Percentiles rank a stretch among this genome's conserved stretches.
These are phyloP conservation scores for Sporobolomyces phaffii DNA, from an alignment of 768 basidiomycete genomes.

Conservation along the genomic window DNA sequence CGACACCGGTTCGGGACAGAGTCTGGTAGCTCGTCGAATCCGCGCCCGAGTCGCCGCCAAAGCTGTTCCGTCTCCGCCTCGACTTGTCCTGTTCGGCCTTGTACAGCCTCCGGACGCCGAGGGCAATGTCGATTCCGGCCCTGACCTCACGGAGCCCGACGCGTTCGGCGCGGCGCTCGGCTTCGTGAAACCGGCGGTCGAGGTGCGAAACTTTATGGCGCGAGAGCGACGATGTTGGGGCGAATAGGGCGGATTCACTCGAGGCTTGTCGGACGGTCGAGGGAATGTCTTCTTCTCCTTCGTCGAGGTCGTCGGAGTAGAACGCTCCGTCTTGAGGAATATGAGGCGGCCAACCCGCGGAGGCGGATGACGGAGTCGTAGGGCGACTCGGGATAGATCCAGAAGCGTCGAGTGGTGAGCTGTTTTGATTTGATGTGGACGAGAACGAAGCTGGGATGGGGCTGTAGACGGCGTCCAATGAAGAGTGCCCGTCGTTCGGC, in stretches of 20 bases:
- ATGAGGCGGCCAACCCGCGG: too few relatives aligned
- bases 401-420: too few relatives aligned
- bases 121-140: conserved; percentile 19
- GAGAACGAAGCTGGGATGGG: too few relatives aligned
- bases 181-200: neutral
- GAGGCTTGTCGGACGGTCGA: neutral
- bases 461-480: neutral
- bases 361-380: too few relatives aligned
- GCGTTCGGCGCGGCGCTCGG: neutral
- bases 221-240: conserved; percentile 3
- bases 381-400: too few relatives aligned
- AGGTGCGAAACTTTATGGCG: neutral
- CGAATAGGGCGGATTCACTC: conserved; percentile 1
- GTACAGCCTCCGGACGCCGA: neutral
- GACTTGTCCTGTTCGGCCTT: neutral
- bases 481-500: too few relatives aligned
- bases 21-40: neutral
- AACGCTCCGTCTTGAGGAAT: too few relatives aligned
- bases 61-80: too few relatives aligned
- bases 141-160: too few relatives aligned
- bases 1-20: too few relatives aligned
- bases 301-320: too few relatives aligned
- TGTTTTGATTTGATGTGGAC: too few relatives aligned
- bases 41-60: neutral
- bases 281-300: neutral